Evolutionary conservation across 2,329 filamentous ascomycete genomes (phyloP).

Genomic region (Didymella sp.): DNA sequence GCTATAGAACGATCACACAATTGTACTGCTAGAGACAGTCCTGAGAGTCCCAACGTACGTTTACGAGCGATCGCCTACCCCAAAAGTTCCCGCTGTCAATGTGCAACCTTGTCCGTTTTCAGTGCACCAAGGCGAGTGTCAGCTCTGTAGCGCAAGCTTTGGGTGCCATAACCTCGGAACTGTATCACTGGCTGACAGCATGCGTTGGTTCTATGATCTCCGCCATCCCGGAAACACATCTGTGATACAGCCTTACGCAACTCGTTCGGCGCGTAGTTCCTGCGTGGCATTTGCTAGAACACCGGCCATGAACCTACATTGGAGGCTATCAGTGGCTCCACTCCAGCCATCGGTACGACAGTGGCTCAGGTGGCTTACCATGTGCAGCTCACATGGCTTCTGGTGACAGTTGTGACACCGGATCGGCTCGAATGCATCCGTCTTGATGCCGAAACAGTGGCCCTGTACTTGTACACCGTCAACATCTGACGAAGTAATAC

Average conservation of each 20-base stretch:
- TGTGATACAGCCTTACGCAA: constrained; percentile 22
- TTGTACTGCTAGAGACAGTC: neutral
- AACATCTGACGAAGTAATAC: neutral
- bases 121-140: constrained; percentile 2
- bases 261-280: constrained; percentile 39
- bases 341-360: constrained; percentile 25
- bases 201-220: constrained; percentile 6
- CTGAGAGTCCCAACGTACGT: neutral
- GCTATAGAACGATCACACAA: neutral
- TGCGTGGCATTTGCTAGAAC: constrained; percentile 28
- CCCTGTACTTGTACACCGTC: constrained; percentile 15
- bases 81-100: constrained; percentile 5
- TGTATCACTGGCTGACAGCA: constrained; percentile 7
- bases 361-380: constrained; percentile 32
- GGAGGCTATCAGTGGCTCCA: constrained; percentile 6
- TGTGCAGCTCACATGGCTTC: constrained; percentile 40
- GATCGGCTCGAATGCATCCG: constrained; percentile 35
- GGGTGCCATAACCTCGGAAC: constrained; percentile 3
- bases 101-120: constrained; percentile 1
- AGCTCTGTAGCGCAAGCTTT: neutral
- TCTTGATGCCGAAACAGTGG: constrained; percentile 27
- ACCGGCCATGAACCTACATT: constrained; percentile 7
- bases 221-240: constrained; percentile 18
- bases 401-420: constrained; percentile 45
- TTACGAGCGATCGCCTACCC: neutral